Evolutionary conservation across 2,329 filamentous ascomycete genomes (phyloP).

Genomic region (Ceratocystis colombiana): DNA sequence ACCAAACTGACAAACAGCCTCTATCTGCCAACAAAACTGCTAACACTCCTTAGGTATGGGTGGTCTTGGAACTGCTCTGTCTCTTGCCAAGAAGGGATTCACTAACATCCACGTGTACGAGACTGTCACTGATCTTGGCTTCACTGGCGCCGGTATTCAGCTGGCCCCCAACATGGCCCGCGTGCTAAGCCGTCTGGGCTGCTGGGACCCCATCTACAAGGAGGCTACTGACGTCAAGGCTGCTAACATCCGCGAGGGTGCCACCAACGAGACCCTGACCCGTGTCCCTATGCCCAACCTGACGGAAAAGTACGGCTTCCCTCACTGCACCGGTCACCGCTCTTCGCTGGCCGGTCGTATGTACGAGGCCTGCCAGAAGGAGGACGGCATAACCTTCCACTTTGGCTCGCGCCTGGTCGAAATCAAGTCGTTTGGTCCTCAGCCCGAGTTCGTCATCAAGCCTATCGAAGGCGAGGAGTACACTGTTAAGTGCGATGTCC

Average conservation of each 20-base stretch:
- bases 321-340: constrained; percentile 72
- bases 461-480: constrained; percentile 48
- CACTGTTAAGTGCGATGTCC: constrained; percentile 43
- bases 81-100: constrained; percentile 68
- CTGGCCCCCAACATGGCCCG: constrained; percentile 72
- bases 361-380: constrained; percentile 57
- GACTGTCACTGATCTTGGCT: constrained; percentile 60
- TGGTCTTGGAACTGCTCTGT: constrained; percentile 59
- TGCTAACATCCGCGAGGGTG: constrained; percentile 65
- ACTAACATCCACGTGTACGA: constrained; percentile 64
- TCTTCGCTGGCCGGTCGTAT: constrained; percentile 59
- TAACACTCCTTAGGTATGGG: constrained; percentile 54
- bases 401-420: constrained; percentile 49
- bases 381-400: constrained; percentile 56
- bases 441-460: constrained; percentile 49
- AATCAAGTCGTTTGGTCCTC: constrained; percentile 49
- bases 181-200: constrained; percentile 61
- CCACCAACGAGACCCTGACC: constrained; percentile 57
- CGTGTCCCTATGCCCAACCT: constrained; percentile 62
- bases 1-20: neutral
- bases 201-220: constrained; percentile 59
- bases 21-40: neutral
- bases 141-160: constrained; percentile 78
- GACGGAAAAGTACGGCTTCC: constrained; percentile 56
- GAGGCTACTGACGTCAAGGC: constrained; percentile 62